Percentiles rank a stretch among this genome's conserved stretches.
Evolutionary conservation across 495 filamentous ascomycete genomes (phyloP).

Genomic region (Penicillium dipodomyicola): DNA sequence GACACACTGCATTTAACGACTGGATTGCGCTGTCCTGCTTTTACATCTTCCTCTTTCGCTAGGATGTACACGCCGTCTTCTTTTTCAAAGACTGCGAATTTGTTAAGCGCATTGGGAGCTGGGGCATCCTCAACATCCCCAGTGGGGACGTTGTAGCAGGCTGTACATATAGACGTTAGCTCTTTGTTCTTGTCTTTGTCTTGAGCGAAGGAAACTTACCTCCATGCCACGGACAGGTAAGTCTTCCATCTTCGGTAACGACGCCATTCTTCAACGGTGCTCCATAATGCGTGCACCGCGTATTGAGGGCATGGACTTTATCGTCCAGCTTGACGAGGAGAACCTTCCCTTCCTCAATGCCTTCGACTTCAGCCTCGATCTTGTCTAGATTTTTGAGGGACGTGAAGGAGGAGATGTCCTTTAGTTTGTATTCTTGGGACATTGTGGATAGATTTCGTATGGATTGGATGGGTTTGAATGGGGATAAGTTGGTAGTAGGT

Average conservation of each 20-base stretch:
- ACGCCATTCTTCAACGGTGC: slow-evolving; percentile 85
- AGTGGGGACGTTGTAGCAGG: slow-evolving; percentile 85
- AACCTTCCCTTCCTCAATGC: slow-evolving; percentile 79
- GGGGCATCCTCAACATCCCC: slow-evolving; percentile 95
- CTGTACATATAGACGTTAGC: slow-evolving; percentile 40
- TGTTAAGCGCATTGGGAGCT: slow-evolving; percentile 74
- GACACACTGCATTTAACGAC: slow-evolving; percentile 69
- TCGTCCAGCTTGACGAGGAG: slow-evolving; percentile 75
- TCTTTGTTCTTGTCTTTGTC: neutral
- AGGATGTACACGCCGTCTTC: slow-evolving; percentile 81
- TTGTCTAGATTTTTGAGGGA: slow-evolving; percentile 77
- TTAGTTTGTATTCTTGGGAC: slow-evolving; percentile 81
- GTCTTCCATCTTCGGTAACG: slow-evolving; percentile 71
- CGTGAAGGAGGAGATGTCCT: slow-evolving; percentile 64
- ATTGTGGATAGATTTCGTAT: slow-evolving; percentile 32
- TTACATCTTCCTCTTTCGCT: slow-evolving; percentile 76
- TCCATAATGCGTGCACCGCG: slow-evolving; percentile 94
- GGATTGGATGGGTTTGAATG: neutral
- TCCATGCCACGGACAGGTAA: slow-evolving; percentile 96
- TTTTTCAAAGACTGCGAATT: slow-evolving; percentile 76
- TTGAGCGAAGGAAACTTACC: slow-evolving; percentile 49
- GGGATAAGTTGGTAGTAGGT: neutral
- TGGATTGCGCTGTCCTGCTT: slow-evolving; percentile 66
- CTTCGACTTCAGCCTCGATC: slow-evolving; percentile 85
- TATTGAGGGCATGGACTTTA: slow-evolving; percentile 71